These are phyloP conservation scores for Ephemerocybe angulata DNA, from an alignment of 768 basidiomycete genomes.

Conservation along the genomic window DNA sequence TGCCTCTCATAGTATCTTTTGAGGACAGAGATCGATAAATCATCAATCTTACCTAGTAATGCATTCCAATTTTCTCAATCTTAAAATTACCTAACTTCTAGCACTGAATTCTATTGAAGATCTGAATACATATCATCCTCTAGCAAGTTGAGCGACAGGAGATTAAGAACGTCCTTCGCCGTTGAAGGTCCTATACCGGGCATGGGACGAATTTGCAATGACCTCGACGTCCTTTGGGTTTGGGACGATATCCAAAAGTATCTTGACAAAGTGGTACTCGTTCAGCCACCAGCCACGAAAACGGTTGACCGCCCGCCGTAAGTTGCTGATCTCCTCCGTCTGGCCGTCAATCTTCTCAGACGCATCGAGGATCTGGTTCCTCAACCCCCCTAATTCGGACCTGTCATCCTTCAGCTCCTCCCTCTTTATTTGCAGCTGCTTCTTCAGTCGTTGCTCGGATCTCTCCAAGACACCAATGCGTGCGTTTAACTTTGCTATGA, in stretches of 20 bases:
- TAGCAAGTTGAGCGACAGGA: no score
- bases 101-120: no score
- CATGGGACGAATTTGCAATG: background rate
- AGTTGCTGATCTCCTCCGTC: background rate
- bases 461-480: background rate
- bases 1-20: no score
- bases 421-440: background rate
- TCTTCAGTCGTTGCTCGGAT: background rate
- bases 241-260: background rate
- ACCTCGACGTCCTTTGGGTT: background rate
- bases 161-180: no score
- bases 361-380: background rate
- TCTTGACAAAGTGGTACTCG: background rate
- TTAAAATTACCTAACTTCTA: no score
- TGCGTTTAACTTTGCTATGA: background rate
- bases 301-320: background rate
- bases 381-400: background rate
- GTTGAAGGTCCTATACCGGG: constrained; percentile 7
- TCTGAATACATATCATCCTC: no score
- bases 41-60: no score
- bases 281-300: background rate
- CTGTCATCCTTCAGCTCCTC: background rate
- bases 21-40: no score
- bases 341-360: background rate
- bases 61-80: no score